phyloP scores from a whole-genome alignment of 2,329 filamentous ascomycete genomes.

The Alternaria metachromatica region DNA sequence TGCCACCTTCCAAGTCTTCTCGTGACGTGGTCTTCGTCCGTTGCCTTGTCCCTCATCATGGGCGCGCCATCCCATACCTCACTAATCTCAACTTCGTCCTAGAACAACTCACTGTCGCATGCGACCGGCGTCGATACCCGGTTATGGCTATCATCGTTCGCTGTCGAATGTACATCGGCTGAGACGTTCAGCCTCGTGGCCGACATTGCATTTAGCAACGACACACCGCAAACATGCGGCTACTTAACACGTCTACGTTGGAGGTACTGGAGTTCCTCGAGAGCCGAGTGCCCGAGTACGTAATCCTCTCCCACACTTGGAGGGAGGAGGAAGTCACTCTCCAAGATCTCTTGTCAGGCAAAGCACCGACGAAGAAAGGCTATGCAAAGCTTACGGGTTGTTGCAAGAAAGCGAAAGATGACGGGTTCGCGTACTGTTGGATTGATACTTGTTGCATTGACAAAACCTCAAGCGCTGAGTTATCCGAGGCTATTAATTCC shows the following conservation, averaged over 20 bases:
- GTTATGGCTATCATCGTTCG: background rate
- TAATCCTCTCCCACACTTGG: background rate
- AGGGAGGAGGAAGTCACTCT: background rate
- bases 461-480: background rate
- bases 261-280: background rate
- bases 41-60: background rate
- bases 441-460: background rate
- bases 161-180: background rate
- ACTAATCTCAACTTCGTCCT: background rate
- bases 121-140: background rate
- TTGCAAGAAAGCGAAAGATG: background rate
- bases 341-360: background rate
- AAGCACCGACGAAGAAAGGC: background rate
- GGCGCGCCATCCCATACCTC: background rate
- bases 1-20: background rate
- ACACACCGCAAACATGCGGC: fast-evolving
- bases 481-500: background rate
- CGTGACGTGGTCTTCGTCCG: background rate
- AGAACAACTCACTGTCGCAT: background rate
- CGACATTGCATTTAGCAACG: background rate
- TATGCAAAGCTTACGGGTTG: background rate
- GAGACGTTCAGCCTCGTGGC: background rate
- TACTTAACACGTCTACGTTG: background rate
- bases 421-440: background rate
- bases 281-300: background rate